These are phyloP conservation scores for Przewalskia tangutica DNA, from an alignment of 257 asterid genomes.

Conservation along the genomic window DNA sequence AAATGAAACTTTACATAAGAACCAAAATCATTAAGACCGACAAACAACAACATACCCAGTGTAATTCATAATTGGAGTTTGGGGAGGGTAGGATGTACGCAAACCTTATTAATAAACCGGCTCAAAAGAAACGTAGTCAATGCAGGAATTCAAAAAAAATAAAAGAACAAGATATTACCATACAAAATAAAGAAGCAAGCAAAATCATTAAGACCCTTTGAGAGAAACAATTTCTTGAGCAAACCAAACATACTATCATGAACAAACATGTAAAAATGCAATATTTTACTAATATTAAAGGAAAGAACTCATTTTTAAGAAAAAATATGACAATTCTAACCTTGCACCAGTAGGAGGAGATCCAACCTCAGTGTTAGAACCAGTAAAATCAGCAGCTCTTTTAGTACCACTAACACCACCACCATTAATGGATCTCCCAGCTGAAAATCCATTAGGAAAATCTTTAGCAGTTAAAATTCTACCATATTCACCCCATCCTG, in stretches of 20 bases:
- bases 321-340: constrained; percentile 14
- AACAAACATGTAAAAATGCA: neutral
- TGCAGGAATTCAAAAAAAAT: too few relatives aligned
- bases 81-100: too few relatives aligned
- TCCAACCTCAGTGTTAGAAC: constrained; percentile 21
- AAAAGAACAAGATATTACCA: too few relatives aligned
- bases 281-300: neutral
- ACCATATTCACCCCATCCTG: constrained; percentile 31
- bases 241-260: neutral
- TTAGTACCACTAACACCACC: constrained; percentile 27
- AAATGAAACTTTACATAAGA: too few relatives aligned
- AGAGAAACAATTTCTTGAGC: neutral
- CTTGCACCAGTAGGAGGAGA: constrained; percentile 48
- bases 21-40: too few relatives aligned
- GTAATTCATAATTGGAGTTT: too few relatives aligned
- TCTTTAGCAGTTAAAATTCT: constrained; percentile 65
- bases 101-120: too few relatives aligned
- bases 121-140: too few relatives aligned
- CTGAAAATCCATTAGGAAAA: constrained; percentile 42
- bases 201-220: neutral
- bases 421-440: constrained; percentile 27
- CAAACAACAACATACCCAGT: too few relatives aligned
- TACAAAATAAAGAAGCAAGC: too few relatives aligned
- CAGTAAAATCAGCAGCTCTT: constrained; percentile 28
- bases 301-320: neutral